phyloP scores from a whole-genome alignment of 108 stramenopile genomes.

The Nitzschia palea region DNA sequence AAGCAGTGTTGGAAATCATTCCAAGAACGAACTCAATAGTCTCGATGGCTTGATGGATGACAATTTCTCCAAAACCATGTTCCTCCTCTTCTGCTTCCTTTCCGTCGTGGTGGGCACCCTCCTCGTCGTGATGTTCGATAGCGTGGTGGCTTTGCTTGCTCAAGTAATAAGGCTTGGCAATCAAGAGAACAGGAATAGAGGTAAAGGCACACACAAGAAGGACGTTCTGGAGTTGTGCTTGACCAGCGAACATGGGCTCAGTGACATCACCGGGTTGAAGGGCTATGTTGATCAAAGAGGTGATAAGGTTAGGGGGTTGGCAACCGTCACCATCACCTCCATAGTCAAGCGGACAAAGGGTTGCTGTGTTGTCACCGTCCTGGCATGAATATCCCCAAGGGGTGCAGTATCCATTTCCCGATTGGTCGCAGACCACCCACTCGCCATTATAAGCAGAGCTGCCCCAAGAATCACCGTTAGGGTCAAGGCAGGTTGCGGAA shows the following conservation, averaged over 20 bases:
- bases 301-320: slow-evolving; percentile 97
- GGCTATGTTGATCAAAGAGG: slow-evolving; percentile 96
- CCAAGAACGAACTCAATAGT: slow-evolving; percentile 99
- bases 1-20: slow-evolving; percentile 99
- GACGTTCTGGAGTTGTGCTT: slow-evolving; percentile 82
- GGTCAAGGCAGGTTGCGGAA: slow-evolving; percentile 88
- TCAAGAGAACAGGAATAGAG: slow-evolving; percentile 91
- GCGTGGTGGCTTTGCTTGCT: slow-evolving; percentile 54
- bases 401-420: slow-evolving; percentile 73
- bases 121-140: slow-evolving; percentile 51
- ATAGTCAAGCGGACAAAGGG: slow-evolving; percentile 87
- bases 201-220: slow-evolving; percentile 88
- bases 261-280: slow-evolving; percentile 92
- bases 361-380: slow-evolving; percentile 54
- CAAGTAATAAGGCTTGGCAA: slow-evolving; percentile 92
- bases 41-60: slow-evolving; percentile 98
- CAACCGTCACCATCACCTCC: slow-evolving; percentile 95
- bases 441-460: slow-evolving; percentile 66
- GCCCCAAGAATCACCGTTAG: slow-evolving; percentile 69
- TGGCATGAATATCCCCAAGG: slow-evolving; percentile 80
- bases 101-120: slow-evolving; percentile 48
- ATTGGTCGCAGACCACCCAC: slow-evolving; percentile 61
- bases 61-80: slow-evolving; percentile 88
- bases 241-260: slow-evolving; percentile 94
- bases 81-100: slow-evolving; percentile 77